A percentile compares a stretch with the other conserved stretches of the same genome.
Conservation (phyloP, 257 asterid species). For the Solanum piurae region DNA sequence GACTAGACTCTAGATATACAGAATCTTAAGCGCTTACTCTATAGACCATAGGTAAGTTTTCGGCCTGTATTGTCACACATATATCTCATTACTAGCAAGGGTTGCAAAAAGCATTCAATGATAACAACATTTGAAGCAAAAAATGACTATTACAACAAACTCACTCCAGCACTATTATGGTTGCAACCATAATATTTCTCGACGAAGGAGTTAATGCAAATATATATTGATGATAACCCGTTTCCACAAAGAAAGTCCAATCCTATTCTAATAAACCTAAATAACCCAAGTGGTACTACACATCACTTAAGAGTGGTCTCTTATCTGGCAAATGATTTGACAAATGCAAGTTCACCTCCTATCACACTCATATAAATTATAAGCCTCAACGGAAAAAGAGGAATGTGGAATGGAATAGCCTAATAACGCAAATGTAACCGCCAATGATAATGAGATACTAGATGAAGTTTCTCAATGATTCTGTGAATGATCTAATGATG, state of each 20-base stretch:
- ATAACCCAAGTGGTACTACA: not conserved
- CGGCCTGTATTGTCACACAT: not conserved
- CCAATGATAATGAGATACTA: not conserved
- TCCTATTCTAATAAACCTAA: not conserved
- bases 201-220: not conserved
- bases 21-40: not conserved
- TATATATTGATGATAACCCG: not conserved
- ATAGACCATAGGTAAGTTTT: not conserved
- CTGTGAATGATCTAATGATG: not conserved
- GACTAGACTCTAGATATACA: not conserved
- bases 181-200: not conserved
- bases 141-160: not conserved
- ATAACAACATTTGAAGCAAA: not conserved
- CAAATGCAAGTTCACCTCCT: not conserved
- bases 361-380: not conserved
- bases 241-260: not conserved
- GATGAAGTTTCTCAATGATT: not conserved
- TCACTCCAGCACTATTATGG: not conserved
- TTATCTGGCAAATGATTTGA: not conserved
- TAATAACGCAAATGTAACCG: not conserved
- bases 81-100: not conserved
- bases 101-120: not conserved
- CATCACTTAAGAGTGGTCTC: not conserved
- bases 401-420: not conserved
- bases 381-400: not conserved